phyloP scores from a whole-genome alignment of 176 grass and related monocot species.

The Carex pumila region DNA sequence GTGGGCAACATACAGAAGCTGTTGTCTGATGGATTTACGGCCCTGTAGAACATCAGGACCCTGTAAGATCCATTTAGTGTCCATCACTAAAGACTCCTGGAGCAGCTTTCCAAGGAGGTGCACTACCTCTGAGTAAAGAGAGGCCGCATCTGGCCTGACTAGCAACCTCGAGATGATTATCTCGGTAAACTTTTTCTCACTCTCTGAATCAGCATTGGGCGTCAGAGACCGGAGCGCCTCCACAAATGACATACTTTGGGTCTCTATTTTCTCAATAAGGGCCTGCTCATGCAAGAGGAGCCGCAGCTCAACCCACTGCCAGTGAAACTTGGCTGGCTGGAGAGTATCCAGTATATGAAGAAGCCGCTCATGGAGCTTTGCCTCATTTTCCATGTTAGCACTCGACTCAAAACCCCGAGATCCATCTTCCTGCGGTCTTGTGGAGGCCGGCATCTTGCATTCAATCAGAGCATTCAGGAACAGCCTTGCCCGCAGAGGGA shows the following conservation, averaged over 20 bases:
- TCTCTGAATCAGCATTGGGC: slow-evolving; percentile 83
- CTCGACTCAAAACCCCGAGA: slow-evolving; percentile 41
- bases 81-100: slow-evolving; percentile 84
- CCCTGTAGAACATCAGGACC: slow-evolving; percentile 81
- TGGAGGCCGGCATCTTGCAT: slow-evolving; percentile 55
- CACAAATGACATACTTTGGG: slow-evolving; percentile 52
- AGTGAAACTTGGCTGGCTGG: slow-evolving; percentile 96
- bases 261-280: slow-evolving; percentile 81
- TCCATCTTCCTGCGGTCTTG: slow-evolving; percentile 48
- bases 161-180: slow-evolving; percentile 88
- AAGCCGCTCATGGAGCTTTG: slow-evolving; percentile 69
- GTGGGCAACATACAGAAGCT: slow-evolving; percentile 75
- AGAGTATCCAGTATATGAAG: slow-evolving; percentile 80
- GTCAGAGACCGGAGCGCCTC: slow-evolving; percentile 76
- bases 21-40: slow-evolving; percentile 90
- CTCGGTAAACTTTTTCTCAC: slow-evolving; percentile 96
- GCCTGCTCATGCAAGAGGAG: slow-evolving; percentile 97
- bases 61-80: slow-evolving; percentile 95
- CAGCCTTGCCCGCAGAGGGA: slow-evolving; percentile 80
- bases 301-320: slow-evolving; percentile 98
- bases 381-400: slow-evolving; percentile 46
- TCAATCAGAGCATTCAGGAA: slow-evolving; percentile 89
- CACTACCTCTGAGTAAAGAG: slow-evolving; percentile 92
- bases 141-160: slow-evolving; percentile 83
- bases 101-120: slow-evolving; percentile 81